Conservation (phyloP, 371 early-diverging fungal genomes). For the Apophysomyces elegans region DNA sequence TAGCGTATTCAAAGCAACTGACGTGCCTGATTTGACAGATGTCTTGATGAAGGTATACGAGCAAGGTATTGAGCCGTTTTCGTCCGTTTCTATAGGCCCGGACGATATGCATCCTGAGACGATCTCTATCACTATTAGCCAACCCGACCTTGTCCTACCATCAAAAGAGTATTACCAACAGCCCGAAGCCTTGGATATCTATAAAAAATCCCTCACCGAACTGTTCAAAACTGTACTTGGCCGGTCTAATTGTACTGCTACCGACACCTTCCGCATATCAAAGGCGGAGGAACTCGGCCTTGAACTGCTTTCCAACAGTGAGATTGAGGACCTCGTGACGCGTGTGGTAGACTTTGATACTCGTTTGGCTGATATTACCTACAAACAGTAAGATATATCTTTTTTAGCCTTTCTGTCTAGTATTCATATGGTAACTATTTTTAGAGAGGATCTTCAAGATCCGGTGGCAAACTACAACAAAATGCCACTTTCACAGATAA, state of each 20-base stretch:
- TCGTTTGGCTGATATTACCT: conserved; percentile 40
- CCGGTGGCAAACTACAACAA: conserved; percentile 60
- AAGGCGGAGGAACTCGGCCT: conserved; percentile 14
- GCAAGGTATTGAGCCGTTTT: conserved; percentile 29
- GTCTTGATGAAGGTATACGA: conserved; percentile 14
- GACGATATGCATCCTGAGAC: conserved; percentile 53
- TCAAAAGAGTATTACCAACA: conserved; percentile 66
- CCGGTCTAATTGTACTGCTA: neutral
- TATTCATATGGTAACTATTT: neutral
- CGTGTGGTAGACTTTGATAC: conserved; percentile 55
- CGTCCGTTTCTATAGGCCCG: conserved; percentile 33
- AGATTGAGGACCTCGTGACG: conserved; percentile 32
- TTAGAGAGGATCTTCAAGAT: conserved; percentile 51
- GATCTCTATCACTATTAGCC: conserved; percentile 42
- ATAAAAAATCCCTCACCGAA: conserved; percentile 37
- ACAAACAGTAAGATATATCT: conserved; percentile 21
- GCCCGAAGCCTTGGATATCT: conserved; percentile 29
- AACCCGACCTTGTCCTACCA: conserved; percentile 50
- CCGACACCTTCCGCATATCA: neutral
- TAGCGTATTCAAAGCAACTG: neutral
- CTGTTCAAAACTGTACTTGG: conserved; percentile 24
- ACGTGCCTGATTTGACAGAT: conserved; percentile 1
- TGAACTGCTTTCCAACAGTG: conserved; percentile 14
- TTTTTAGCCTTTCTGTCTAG: neutral
- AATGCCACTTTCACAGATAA: conserved; percentile 37